Percentiles rank a stretch among this genome's conserved stretches.
Conservation (phyloP, 495 filamentous ascomycete genomes). For the Neurospora cerealis region DNA sequence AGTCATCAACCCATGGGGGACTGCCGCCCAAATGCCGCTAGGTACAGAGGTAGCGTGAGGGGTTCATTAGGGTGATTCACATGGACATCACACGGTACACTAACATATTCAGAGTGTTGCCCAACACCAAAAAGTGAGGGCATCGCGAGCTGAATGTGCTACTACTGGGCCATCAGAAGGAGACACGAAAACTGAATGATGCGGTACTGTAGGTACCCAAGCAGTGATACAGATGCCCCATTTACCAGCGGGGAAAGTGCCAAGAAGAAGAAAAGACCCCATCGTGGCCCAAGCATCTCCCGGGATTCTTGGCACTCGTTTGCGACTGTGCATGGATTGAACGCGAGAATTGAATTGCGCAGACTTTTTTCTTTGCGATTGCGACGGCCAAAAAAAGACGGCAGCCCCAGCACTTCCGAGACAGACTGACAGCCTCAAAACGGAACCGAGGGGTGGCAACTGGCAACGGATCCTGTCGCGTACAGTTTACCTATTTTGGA, state of each 20-base stretch:
- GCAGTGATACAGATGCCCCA: background rate
- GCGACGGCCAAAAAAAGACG: background rate
- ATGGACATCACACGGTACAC: background rate
- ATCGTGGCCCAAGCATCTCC: background rate
- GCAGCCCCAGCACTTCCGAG: background rate
- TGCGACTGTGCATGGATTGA: background rate
- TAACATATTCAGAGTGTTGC: background rate
- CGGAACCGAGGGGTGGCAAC: background rate
- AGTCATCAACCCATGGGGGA: background rate
- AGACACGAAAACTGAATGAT: background rate
- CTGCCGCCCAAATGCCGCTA: background rate
- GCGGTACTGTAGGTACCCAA: background rate
- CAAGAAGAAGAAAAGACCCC: background rate
- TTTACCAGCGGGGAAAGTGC: background rate
- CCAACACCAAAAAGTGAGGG: background rate
- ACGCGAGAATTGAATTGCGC: background rate
- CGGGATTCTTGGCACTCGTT: background rate
- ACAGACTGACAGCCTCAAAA: background rate
- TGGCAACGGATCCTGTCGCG: slow-evolving; percentile 4
- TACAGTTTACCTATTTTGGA: background rate
- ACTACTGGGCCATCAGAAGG: background rate
- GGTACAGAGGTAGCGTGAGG: background rate
- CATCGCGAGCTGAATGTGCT: background rate
- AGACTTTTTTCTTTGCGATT: background rate
- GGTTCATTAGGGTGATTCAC: background rate